Evolutionary conservation across 495 filamentous ascomycete genomes (phyloP).

Genomic region (Lentithecium fluviatile): DNA sequence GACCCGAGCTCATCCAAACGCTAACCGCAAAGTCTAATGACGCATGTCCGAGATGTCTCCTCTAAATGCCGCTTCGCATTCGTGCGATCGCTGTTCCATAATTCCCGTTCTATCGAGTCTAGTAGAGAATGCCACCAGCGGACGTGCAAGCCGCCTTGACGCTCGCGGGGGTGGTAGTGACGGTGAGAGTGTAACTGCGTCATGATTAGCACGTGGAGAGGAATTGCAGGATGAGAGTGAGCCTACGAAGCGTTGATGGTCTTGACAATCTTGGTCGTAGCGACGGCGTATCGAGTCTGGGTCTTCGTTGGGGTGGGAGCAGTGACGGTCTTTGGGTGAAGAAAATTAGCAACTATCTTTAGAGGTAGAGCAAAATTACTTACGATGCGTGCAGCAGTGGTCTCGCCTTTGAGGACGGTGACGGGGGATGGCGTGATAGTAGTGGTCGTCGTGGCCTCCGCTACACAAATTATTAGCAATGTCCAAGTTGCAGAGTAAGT

Average conservation of each 20-base stretch:
- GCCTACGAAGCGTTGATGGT: constrained; percentile 27
- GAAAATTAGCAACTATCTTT: no score
- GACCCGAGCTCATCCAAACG: no score
- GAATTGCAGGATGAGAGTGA: background rate
- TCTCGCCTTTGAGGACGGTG: constrained; percentile 29
- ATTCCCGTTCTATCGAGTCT: background rate
- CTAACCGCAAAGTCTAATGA: background rate
- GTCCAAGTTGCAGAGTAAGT: background rate
- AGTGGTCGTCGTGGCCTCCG: constrained; percentile 5
- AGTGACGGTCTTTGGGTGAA: constrained; percentile 23
- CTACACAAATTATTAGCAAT: background rate
- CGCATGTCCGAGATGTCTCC: background rate
- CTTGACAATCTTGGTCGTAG: constrained; percentile 26
- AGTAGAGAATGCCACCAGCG: constrained; percentile 29
- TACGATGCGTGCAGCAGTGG: constrained; percentile 17
- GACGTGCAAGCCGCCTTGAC: constrained; percentile 23
- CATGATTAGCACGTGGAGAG: background rate
- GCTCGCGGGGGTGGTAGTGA: constrained; percentile 28
- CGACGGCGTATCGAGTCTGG: constrained; percentile 27
- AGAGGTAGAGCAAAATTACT: no score
- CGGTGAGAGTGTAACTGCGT: constrained; percentile 28
- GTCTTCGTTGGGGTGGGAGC: constrained; percentile 35
- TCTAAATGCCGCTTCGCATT: background rate
- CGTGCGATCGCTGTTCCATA: background rate
- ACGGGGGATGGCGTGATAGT: constrained; percentile 31